Evolutionary conservation across 2,329 filamentous ascomycete species (phyloP).

Genomic region (Pseudogymnoascus pannorum): DNA sequence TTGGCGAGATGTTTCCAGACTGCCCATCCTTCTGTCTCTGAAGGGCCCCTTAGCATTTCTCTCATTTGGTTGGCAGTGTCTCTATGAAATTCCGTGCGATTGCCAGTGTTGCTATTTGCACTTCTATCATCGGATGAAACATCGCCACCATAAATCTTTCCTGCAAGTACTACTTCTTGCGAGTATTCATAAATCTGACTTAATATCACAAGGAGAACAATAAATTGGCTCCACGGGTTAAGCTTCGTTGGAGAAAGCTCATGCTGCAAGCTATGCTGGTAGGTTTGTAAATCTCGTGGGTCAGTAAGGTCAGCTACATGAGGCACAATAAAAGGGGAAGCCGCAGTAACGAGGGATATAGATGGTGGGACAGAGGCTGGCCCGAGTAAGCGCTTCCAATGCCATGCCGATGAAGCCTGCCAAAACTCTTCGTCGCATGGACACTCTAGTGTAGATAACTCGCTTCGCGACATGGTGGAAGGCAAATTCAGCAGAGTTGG

Average conservation of each 20-base stretch:
- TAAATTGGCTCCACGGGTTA: constrained; percentile 21
- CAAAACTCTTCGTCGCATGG: constrained; percentile 24
- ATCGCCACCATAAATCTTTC: constrained; percentile 17
- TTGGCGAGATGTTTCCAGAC: background rate
- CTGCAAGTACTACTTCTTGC: constrained; percentile 17
- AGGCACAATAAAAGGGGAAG: constrained; percentile 20
- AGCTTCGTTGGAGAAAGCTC: constrained; percentile 17
- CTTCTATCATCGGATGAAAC: background rate
- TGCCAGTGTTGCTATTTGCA: background rate
- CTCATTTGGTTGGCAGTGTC: background rate
- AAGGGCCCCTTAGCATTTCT: background rate
- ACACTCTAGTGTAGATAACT: constrained; percentile 19
- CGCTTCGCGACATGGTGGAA: constrained; percentile 19
- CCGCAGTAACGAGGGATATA: constrained; percentile 19
- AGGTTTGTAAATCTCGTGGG: background rate
- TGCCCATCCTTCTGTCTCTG: background rate
- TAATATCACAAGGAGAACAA: constrained; percentile 20
- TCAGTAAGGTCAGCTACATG: background rate
- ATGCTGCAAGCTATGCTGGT: background rate
- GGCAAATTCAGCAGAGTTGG: constrained; percentile 21
- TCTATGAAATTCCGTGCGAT: background rate
- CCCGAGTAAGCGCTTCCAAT: constrained; percentile 22
- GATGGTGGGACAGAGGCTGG: constrained; percentile 19
- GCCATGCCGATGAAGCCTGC: constrained; percentile 18
- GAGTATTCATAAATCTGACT: constrained; percentile 18